phyloP scores from a whole-genome alignment of 225 moss, liverwort and hornwort genomes.

The Physcomitrium patens region DNA sequence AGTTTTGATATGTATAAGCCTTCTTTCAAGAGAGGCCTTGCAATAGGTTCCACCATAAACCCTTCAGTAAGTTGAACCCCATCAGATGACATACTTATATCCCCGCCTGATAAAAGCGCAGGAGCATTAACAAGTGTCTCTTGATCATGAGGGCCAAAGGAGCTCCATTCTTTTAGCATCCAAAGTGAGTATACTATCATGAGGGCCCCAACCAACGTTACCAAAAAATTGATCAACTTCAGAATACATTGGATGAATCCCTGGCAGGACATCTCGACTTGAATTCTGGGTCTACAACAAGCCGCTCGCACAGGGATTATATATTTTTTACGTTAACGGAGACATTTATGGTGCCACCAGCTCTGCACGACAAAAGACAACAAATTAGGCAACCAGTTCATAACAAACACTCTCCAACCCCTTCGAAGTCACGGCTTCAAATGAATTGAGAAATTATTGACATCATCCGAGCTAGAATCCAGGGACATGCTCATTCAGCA shows the following conservation, averaged over 20 bases:
- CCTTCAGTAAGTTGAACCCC: conserved; percentile 29
- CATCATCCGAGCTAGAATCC: not conserved
- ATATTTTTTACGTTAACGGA: conserved; percentile 30
- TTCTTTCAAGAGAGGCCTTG: conserved; percentile 55
- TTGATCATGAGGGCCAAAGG: conserved; percentile 34
- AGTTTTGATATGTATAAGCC: conserved; percentile 43
- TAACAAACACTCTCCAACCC: not conserved
- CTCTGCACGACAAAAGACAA: conserved; percentile 27
- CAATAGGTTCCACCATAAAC: conserved; percentile 37
- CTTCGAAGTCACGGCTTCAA: not conserved
- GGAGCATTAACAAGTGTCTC: conserved; percentile 41
- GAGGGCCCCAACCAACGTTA: conserved; percentile 78
- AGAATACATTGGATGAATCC: conserved; percentile 88
- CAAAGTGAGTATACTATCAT: conserved; percentile 90
- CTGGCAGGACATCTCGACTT: conserved; percentile 79
- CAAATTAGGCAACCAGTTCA: not conserved
- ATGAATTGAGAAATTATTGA: not conserved
- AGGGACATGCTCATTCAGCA: not conserved
- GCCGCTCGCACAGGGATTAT: conserved; percentile 20
- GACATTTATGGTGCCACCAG: conserved; percentile 1
- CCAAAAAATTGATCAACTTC: conserved; percentile 82
- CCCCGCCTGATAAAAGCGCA: conserved; percentile 25
- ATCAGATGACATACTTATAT: conserved; percentile 21
- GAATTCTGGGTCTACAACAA: conserved; percentile 24
- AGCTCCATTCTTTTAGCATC: conserved; percentile 89